Conservation (phyloP, 2,329 filamentous ascomycete genomes). For the Magnaporthiopsis incrustans region DNA sequence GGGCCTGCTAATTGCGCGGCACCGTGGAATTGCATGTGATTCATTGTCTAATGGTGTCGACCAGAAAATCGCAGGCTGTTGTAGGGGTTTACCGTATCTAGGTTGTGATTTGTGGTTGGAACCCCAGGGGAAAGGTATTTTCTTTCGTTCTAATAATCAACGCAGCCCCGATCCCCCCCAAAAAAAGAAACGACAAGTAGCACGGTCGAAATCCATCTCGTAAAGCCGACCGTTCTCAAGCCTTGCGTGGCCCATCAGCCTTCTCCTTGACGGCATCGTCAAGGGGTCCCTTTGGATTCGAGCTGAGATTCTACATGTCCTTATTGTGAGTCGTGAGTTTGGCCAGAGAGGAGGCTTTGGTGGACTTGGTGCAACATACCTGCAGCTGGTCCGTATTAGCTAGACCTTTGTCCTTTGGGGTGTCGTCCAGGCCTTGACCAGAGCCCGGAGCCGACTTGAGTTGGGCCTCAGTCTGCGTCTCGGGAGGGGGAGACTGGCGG, state of each 20-base stretch:
- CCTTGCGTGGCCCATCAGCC: conserved; percentile 40
- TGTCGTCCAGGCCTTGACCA: conserved; percentile 49
- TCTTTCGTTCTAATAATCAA: not conserved
- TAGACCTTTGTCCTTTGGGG: conserved; percentile 14
- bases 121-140: not conserved
- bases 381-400: conserved; percentile 46
- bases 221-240: not conserved
- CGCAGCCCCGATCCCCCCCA: not conserved
- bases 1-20: too few species aligned
- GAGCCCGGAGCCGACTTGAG: conserved; percentile 47
- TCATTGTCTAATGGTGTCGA: not conserved
- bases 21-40: not conserved
- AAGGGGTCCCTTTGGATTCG: conserved; percentile 59
- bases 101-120: not conserved
- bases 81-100: not conserved
- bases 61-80: not conserved
- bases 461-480: conserved; percentile 59
- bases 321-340: not conserved
- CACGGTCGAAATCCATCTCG: not conserved
- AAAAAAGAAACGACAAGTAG: not conserved
- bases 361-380: conserved; percentile 23
- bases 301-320: conserved; percentile 37
- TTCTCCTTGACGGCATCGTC: conserved; percentile 54
- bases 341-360: not conserved
- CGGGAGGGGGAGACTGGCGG: conserved; percentile 70